phyloP scores from a whole-genome alignment of 1,139 yeast genomes.

The Protomyces pachydermus region DNA sequence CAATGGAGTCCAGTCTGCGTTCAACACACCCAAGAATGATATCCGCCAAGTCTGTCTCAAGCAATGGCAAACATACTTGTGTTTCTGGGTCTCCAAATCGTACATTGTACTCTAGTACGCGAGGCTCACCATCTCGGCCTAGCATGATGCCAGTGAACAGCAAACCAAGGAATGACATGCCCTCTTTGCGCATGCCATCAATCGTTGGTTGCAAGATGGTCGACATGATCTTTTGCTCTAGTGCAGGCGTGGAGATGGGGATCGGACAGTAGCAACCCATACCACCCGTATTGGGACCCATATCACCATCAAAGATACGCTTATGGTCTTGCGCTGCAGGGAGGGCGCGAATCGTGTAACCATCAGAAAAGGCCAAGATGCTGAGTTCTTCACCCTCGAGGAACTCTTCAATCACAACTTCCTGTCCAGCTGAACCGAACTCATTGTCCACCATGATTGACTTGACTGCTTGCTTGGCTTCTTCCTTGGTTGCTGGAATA shows the following conservation, averaged over 20 bases:
- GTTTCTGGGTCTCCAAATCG: slow-evolving; percentile 99
- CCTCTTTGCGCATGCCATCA: slow-evolving; percentile 94
- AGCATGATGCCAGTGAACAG: slow-evolving; percentile 96
- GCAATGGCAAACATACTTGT: slow-evolving; percentile 86
- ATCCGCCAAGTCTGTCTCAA: slow-evolving; percentile 83
- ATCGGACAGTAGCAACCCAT: slow-evolving; percentile 99
- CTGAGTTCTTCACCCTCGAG: slow-evolving; percentile 96
- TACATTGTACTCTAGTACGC: slow-evolving; percentile 92
- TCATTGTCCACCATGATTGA: slow-evolving; percentile 86
- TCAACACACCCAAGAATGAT: slow-evolving; percentile 92
- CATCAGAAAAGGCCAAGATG: slow-evolving; percentile 87
- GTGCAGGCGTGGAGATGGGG: slow-evolving; percentile 72
- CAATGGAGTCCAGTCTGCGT: slow-evolving; percentile 83
- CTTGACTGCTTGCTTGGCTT: slow-evolving; percentile 76
- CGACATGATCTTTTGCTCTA: slow-evolving; percentile 64
- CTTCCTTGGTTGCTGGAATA: slow-evolving; percentile 78
- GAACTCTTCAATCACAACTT: slow-evolving; percentile 92
- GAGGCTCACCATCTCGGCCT: slow-evolving; percentile 68
- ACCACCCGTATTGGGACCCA: slow-evolving; percentile 96
- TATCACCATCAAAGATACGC: slow-evolving; percentile 87
- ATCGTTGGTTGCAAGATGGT: slow-evolving; percentile 82
- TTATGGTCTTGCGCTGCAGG: slow-evolving; percentile 99
- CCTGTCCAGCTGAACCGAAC: slow-evolving; percentile 80
- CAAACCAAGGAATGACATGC: slow-evolving; percentile 92
- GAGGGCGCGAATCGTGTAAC: slow-evolving; percentile 80